Evolutionary conservation across 768 basidiomycete genomes (phyloP).

Genomic region (Coprinellus micaceus): DNA sequence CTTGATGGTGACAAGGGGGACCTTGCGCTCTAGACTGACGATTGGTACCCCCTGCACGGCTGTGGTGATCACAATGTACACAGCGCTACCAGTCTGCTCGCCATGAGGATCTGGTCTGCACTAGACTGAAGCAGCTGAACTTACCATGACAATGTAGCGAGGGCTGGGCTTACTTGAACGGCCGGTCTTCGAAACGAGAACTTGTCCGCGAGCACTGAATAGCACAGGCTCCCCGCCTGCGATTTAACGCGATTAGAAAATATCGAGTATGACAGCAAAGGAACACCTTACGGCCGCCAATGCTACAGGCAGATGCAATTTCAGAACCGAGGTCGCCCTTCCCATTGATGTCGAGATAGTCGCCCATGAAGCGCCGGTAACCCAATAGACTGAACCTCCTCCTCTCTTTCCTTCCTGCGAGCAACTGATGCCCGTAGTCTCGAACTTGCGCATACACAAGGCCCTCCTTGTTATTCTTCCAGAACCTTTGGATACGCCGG

Average conservation of each 20-base stretch:
- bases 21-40: conserved; percentile 77
- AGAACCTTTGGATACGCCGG: conserved; percentile 92
- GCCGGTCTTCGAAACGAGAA: conserved; percentile 79
- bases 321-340: conserved; percentile 75
- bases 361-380: conserved; percentile 92
- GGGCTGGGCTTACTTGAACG: conserved; percentile 92
- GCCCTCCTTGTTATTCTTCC: conserved; percentile 96
- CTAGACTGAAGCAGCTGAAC: conserved; percentile 24
- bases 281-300: conserved; percentile 62
- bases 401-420: conserved; percentile 90
- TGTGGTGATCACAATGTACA: conserved; percentile 68
- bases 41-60: conserved; percentile 57
- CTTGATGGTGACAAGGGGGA: conserved; percentile 84
- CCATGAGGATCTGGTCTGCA: conserved; percentile 1
- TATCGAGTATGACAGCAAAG: not conserved
- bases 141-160: conserved; percentile 83
- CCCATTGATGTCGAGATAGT: conserved; percentile 90
- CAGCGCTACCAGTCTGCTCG: conserved; percentile 75
- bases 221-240: conserved; percentile 65
- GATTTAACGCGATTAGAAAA: not conserved
- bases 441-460: conserved; percentile 85
- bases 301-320: conserved; percentile 64
- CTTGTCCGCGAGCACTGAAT: conserved; percentile 79
- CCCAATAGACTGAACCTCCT: conserved; percentile 90
- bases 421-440: conserved; percentile 92